These are phyloP conservation scores for Actinidia polygama DNA, from an alignment of 179 eudicot species.

Conservation along the genomic window DNA sequence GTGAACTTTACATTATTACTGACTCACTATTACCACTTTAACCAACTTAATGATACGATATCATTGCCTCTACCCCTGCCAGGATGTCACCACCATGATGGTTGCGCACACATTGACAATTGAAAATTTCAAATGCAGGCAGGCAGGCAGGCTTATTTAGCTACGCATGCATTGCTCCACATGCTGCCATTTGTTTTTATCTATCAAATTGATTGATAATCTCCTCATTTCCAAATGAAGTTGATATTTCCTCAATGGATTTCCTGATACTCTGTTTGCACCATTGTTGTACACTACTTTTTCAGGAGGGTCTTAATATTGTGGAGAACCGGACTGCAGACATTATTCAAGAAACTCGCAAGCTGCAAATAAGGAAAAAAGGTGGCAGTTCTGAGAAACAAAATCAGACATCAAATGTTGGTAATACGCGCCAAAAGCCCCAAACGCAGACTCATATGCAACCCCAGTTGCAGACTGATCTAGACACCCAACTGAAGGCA, in stretches of 20 bases:
- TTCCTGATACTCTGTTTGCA: neutral
- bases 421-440: conserved; percentile 38
- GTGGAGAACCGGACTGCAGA: conserved; percentile 83
- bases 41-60: neutral
- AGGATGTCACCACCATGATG: neutral
- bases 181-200: conserved; percentile 4
- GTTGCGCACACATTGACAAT: no score
- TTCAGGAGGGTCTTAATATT: conserved; percentile 72
- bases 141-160: neutral
- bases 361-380: conserved; percentile 60
- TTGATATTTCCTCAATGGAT: neutral
- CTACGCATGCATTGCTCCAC: neutral
- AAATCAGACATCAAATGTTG: conserved; percentile 39
- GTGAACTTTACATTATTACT: no score
- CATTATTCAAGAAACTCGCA: conserved; percentile 85
- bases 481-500: conserved; percentile 87
- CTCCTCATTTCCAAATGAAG: neutral
- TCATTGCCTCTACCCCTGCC: neutral
- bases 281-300: conserved; percentile 13
- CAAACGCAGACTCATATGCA: conserved; percentile 39
- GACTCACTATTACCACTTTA: no score
- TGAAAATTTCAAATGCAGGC: no score
- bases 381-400: conserved; percentile 34
- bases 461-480: conserved; percentile 49
- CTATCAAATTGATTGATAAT: neutral